These are phyloP conservation scores for Xanthoparmelia taractica DNA, from an alignment of 495 filamentous ascomycete genomes.

Conservation along the genomic window DNA sequence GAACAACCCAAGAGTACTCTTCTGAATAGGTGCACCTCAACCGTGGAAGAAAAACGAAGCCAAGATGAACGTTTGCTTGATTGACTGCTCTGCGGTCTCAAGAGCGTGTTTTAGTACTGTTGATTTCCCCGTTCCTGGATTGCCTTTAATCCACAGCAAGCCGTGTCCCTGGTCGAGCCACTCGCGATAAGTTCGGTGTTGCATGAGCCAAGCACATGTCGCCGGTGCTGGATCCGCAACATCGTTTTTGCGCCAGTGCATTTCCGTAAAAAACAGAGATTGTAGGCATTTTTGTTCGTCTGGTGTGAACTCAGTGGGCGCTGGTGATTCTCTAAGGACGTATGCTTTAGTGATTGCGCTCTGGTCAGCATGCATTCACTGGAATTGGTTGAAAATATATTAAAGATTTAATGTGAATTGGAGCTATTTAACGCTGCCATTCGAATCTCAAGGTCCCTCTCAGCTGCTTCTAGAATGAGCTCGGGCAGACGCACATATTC, in stretches of 20 bases:
- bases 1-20: too few species aligned
- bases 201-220: slow-evolving; percentile 20
- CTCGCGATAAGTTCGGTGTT: background rate
- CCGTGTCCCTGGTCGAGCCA: slow-evolving; percentile 10
- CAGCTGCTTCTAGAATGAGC: too few species aligned
- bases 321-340: background rate
- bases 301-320: background rate
- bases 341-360: background rate
- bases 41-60: background rate
- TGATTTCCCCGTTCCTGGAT: slow-evolving; percentile 25
- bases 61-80: background rate
- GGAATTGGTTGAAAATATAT: background rate
- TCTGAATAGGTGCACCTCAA: too few species aligned
- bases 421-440: background rate
- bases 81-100: background rate
- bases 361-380: background rate
- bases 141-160: slow-evolving; percentile 26
- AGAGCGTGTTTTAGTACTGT: slow-evolving; percentile 19
- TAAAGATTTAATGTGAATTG: background rate
- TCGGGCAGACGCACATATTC: too few species aligned
- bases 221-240: slow-evolving; percentile 9
- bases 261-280: slow-evolving; percentile 16
- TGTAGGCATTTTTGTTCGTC: slow-evolving; percentile 8
- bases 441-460: too few species aligned
- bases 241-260: slow-evolving; percentile 16